Evolutionary conservation across 2,329 filamentous ascomycete genomes (phyloP).

Genomic region (Epichloe coenophiala): DNA sequence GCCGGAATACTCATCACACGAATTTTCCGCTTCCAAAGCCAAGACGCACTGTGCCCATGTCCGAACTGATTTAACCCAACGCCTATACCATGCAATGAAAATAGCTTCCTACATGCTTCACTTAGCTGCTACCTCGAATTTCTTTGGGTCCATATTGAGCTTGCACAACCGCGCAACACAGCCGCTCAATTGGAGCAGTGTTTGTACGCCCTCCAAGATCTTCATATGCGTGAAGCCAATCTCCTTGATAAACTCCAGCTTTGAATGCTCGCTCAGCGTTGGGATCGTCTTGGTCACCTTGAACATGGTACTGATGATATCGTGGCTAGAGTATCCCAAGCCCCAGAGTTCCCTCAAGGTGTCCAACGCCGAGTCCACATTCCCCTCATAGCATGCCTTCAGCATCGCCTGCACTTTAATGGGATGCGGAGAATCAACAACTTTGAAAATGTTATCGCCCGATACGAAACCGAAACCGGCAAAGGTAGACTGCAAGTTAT

Average conservation of each 20-base stretch:
- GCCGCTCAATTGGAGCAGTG: slow-evolving; percentile 81
- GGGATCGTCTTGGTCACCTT: slow-evolving; percentile 93
- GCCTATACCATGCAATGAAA: slow-evolving; percentile 11
- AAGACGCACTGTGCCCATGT: background rate
- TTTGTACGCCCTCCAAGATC: slow-evolving; percentile 94
- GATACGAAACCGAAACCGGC: slow-evolving; percentile 96
- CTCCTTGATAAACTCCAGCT: slow-evolving; percentile 95
- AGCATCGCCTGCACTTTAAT: slow-evolving; percentile 99
- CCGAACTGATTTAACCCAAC: slow-evolving; percentile 16
- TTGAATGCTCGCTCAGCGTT: slow-evolving; percentile 82
- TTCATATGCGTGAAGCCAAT: slow-evolving; percentile 99
- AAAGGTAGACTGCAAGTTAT: slow-evolving; percentile 87
- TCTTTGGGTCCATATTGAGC: slow-evolving; percentile 88
- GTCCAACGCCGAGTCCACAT: slow-evolving; percentile 78
- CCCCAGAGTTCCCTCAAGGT: slow-evolving; percentile 84
- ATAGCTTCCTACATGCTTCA: slow-evolving; percentile 10
- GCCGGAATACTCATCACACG: background rate
- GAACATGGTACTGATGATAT: slow-evolving; percentile 99
- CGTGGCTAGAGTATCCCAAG: slow-evolving; percentile 93
- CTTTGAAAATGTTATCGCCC: slow-evolving; percentile 94
- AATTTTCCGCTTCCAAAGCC: background rate
- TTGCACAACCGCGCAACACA: slow-evolving; percentile 84
- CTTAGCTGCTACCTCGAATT: slow-evolving; percentile 43
- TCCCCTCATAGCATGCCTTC: slow-evolving; percentile 88
- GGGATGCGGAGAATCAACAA: slow-evolving; percentile 92